Conservation (phyloP, 345 rosid species). For the Rhizophora mangle region DNA sequence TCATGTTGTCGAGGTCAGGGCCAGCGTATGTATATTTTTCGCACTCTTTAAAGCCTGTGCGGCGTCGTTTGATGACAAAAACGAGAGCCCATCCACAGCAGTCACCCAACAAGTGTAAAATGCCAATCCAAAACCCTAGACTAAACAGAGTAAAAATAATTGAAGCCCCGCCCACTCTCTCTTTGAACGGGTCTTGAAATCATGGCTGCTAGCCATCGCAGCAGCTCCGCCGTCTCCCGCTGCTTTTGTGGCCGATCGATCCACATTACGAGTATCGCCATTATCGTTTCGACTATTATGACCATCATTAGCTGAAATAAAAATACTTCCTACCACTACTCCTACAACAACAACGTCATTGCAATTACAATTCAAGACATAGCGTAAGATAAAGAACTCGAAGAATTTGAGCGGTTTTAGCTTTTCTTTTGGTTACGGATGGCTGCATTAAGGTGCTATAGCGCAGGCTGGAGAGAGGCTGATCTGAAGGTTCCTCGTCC, state of each 20-base stretch:
- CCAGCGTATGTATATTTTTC: too few relatives aligned
- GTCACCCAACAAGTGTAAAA: conserved; percentile 4
- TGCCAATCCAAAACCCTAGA: conserved; percentile 17
- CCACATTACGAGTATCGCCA: background rate
- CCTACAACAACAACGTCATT: too few relatives aligned
- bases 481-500: conserved; percentile 34
- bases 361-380: too few relatives aligned
- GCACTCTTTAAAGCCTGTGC: too few relatives aligned
- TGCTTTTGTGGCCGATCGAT: background rate
- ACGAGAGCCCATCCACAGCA: background rate
- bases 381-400: too few relatives aligned
- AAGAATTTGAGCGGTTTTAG: too few relatives aligned
- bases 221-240: background rate
- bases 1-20: too few relatives aligned
- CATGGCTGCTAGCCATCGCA: conserved; percentile 3
- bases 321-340: background rate
- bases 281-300: background rate
- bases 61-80: too few relatives aligned
- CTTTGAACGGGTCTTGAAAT: background rate
- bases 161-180: too few relatives aligned
- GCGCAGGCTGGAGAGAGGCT: conserved; percentile 37
- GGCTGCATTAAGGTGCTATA: conserved; percentile 41
- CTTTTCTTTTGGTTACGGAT: conserved; percentile 5
- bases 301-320: background rate
- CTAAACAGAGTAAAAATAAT: too few relatives aligned